Percentiles rank a stretch among this genome's conserved stretches.
These are phyloP conservation scores for Rhododendron kiyosumense DNA, from an alignment of 148 eudicot species.

Conservation along the genomic window DNA sequence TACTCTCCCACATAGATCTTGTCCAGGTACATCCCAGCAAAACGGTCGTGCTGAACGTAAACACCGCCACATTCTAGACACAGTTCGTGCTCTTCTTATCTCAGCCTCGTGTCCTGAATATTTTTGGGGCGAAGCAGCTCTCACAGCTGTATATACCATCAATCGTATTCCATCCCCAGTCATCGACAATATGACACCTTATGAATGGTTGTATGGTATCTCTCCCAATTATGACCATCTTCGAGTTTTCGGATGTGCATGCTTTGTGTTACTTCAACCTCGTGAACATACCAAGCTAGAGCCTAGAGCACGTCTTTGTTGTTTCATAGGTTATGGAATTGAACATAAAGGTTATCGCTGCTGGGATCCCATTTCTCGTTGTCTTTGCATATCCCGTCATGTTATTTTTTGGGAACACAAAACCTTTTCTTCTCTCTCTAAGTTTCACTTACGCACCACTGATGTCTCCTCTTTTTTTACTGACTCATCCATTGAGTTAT, in stretches of 20 bases:
- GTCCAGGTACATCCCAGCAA: too few species aligned
- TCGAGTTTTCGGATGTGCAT: neutral
- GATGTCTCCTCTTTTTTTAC: neutral
- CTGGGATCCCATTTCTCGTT: conserved; percentile 7
- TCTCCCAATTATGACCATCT: neutral
- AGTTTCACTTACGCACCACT: too few species aligned
- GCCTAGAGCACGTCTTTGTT: neutral
- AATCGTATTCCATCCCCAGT: too few species aligned
- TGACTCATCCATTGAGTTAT: neutral
- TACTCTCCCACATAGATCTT: too few species aligned
- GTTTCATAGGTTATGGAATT: neutral
- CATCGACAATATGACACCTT: too few species aligned
- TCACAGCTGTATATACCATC: too few species aligned
- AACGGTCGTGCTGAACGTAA: too few species aligned
- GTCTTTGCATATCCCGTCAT: neutral
- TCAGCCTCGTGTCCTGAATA: too few species aligned
- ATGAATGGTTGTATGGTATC: too few species aligned
- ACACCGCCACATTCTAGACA: too few species aligned
- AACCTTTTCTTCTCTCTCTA: neutral
- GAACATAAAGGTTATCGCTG: conserved; percentile 11
- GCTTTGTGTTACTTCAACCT: neutral
- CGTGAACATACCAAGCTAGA: neutral
- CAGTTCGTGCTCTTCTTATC: too few species aligned
- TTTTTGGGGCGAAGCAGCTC: too few species aligned
- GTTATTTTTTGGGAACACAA: conserved; percentile 13